Evolutionary conservation across 331 rosid species (phyloP).

Genomic region (Cydonia oblonga): DNA sequence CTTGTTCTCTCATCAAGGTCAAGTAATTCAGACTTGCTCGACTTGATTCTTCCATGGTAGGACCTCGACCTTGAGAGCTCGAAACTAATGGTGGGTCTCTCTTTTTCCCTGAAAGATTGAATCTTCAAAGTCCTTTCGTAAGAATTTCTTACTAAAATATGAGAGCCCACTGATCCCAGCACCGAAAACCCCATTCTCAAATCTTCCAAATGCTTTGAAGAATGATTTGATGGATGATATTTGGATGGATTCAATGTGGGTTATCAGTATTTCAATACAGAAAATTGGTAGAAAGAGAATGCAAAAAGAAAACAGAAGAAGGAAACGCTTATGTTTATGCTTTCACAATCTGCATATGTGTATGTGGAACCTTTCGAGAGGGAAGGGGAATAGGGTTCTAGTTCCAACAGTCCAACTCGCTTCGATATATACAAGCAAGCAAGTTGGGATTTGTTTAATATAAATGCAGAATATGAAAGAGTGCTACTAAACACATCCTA

Average conservation of each 20-base stretch:
- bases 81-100: slow-evolving; percentile 17
- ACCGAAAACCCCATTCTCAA: slow-evolving; percentile 42
- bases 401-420: too few species aligned
- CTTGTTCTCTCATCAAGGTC: slow-evolving; percentile 59
- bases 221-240: background rate
- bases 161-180: slow-evolving; percentile 39
- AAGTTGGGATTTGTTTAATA: too few species aligned
- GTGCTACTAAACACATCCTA: too few species aligned
- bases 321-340: background rate
- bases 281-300: background rate
- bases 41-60: slow-evolving; percentile 14
- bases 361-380: background rate
- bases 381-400: background rate
- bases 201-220: background rate
- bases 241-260: background rate
- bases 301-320: background rate
- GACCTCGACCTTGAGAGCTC: slow-evolving; percentile 21
- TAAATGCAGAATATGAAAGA: too few species aligned
- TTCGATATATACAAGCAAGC: too few species aligned
- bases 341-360: background rate
- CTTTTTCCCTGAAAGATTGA: slow-evolving; percentile 17
- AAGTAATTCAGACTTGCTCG: slow-evolving; percentile 30
- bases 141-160: slow-evolving; percentile 16
- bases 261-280: background rate
- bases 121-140: slow-evolving; percentile 22